Evolutionary conservation across 768 basidiomycete genomes (phyloP), one percentile per base, ranked within the genome.

Genomic region (Crassisporium funariophilum): DNA sequence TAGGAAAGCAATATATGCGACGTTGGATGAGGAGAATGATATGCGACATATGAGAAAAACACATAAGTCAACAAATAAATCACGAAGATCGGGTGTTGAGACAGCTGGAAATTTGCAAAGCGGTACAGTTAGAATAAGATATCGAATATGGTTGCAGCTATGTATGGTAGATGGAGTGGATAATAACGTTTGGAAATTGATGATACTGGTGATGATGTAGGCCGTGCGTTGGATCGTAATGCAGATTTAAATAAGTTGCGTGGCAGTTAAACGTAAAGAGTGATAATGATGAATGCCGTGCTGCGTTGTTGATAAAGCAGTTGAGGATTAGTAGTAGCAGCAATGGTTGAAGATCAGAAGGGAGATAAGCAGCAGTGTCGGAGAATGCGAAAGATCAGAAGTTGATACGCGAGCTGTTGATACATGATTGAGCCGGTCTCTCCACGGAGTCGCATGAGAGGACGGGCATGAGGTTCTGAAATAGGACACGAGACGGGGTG

Each of bases 391-490:
- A 44, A 31, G 41, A 53, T 57, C 50, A 55, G 41, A 59, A 54
- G 59, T 60, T 53, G 46, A 57, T 53, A 45, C 46, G 54, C 15
- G 56, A 54, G 51, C 24, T 67, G 54, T 57, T 66, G 57, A 65
- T 66, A 66, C 69, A 69, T 27, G 57, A 57, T 42, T 55, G 59
- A 27, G 60, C 34, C 23, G 33, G 44, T 33, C 55, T 46, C 21
- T 56, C 47, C 39, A 50, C 52, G 44, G 42, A 62, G 61, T 72
- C 71, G 54, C 69, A 68, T n/a, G n/a, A n/a, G 54, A 75, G 68
- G 45, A 83, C 75, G 29, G 83, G 83, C 81, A 85, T 82, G 58
- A 86, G 79, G 54, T 82, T 72, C 60, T 70, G 74, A 53, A 83
- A 83, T 13, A 72, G 69, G 55, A 79, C 70, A 50, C 65, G 72